Evolutionary conservation across 352 stramenopile species (phyloP).

Genomic region (Achlya hypogyna): DNA sequence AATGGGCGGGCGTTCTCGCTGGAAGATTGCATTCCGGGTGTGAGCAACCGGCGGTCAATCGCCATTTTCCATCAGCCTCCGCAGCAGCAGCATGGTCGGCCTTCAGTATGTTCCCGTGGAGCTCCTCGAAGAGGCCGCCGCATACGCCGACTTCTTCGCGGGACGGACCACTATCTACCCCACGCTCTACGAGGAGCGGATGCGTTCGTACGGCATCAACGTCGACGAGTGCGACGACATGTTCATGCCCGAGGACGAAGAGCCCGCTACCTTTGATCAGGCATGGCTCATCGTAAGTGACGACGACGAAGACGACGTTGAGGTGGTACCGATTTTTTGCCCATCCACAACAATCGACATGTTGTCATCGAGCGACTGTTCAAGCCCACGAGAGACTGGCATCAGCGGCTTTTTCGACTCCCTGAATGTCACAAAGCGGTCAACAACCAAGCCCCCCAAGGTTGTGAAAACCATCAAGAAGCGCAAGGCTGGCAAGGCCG

Average conservation of each 20-base stretch:
- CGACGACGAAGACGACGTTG: background rate
- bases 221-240: background rate
- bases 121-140: background rate
- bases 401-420: background rate
- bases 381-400: background rate
- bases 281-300: background rate
- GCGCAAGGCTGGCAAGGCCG: background rate
- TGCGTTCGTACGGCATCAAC: background rate
- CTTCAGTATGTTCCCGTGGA: background rate
- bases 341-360: background rate
- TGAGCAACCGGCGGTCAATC: background rate
- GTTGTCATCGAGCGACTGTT: background rate
- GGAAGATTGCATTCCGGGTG: background rate
- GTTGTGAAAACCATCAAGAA: background rate
- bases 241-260: background rate
- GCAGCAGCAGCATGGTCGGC: background rate
- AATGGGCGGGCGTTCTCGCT: background rate
- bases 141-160: background rate
- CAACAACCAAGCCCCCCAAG: too few species aligned
- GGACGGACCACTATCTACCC: background rate
- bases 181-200: background rate
- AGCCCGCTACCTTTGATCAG: background rate
- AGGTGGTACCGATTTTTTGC: background rate
- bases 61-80: background rate
- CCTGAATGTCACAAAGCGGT: too few species aligned